Base-by-base conservation (phyloP, 305 asterid species). In the Striga hermonthica region DNA sequence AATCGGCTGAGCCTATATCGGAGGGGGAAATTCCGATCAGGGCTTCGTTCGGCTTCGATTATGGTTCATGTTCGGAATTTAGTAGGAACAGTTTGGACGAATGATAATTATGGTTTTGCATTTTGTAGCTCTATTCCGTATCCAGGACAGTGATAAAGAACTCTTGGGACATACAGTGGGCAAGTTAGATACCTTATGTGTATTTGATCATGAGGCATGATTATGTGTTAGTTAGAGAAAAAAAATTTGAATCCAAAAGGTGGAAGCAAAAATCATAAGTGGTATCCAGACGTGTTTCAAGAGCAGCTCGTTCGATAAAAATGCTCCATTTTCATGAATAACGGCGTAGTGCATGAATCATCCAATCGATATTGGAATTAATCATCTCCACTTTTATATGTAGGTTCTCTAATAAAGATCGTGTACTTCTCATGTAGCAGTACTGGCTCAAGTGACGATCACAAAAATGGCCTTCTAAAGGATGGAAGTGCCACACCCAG, bases 371-470 rank as follows among this genome's bases (percentile, higher is more conserved):
- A 50, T 70, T 60, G 57, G 50, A 15, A 61, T 41, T 75, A 53
- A 60, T 59, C 3, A 50, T 54, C 39, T 62, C 40, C 41, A 41
- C 54, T 57, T 54, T 57, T 70, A 12, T 34, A 9, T 71, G 58
- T 72, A 89, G 97, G 97, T 57, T 68, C 97, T 72, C 89, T 89
- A 53, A 76, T 89, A 75, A 89, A 89, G 82, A 67, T 86, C 77
- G 96, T 84, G 58, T 89, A 82, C 83, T 84, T 89, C 80, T 83
- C 89, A 64, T 80, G 81, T 69, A 72, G 73, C 69, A 73, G 74
- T 71, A 65, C 60, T 66, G 64, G 79, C 75, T 66, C 80, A 49
- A 67, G 22, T 31, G 82, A 69, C 69, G 87, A 74, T 72, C 72
- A 74, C 62, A 76, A 64, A 57, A 62, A 72, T 36, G 57, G 61